These are phyloP conservation scores for Chiua sp. DNA, from an alignment of 1,284 basidiomycete genomes.

Conservation along the genomic window DNA sequence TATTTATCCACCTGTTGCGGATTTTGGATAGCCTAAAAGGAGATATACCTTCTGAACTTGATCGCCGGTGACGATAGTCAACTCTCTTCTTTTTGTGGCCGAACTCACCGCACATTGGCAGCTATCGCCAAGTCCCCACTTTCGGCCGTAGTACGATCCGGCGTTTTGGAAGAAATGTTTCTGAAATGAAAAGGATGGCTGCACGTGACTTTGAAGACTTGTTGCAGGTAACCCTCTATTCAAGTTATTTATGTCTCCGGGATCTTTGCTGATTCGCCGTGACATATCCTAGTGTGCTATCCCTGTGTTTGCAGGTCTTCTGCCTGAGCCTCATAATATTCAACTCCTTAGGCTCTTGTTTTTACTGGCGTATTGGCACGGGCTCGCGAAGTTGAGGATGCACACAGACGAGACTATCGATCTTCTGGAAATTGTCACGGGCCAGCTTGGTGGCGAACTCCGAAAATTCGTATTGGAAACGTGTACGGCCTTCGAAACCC, in stretches of 20 bases:
- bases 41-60: too few species aligned
- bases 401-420: too few species aligned
- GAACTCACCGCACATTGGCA: not conserved
- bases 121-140: slow-evolving; percentile 14
- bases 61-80: not conserved
- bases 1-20: slow-evolving; percentile 25
- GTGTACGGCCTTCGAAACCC: not conserved
- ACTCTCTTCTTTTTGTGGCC: too few species aligned
- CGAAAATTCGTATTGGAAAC: not conserved
- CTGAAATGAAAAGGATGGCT: slow-evolving; percentile 38
- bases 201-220: slow-evolving; percentile 37
- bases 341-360: slow-evolving; percentile 10
- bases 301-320: slow-evolving; percentile 11
- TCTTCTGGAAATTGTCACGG: too few species aligned
- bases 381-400: too few species aligned
- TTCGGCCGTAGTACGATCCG: slow-evolving; percentile 26
- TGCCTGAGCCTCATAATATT: slow-evolving; percentile 3
- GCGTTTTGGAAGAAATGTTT: slow-evolving; percentile 23
- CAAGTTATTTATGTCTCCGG: slow-evolving; percentile 3
- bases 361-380: not conserved
- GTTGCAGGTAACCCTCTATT: slow-evolving; percentile 23
- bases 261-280: too few species aligned
- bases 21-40: not conserved
- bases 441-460: not conserved
- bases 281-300: too few species aligned